A percentile compares a stretch with the other conserved stretches of the same genome.
These are phyloP conservation scores for Nannochloropsis granulata DNA, from an alignment of 108 stramenopile genomes.

Conservation along the genomic window DNA sequence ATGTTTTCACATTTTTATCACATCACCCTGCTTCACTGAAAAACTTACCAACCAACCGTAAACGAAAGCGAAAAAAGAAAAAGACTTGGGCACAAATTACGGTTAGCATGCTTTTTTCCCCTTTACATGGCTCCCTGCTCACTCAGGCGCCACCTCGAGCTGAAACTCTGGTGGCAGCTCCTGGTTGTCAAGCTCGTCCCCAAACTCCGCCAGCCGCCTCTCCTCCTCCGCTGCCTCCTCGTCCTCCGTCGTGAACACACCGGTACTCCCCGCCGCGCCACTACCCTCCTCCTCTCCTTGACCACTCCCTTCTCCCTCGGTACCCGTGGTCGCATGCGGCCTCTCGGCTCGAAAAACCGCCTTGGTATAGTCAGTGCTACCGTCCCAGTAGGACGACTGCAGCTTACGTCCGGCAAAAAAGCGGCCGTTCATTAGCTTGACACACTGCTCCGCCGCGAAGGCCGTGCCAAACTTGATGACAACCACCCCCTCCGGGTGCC, in stretches of 20 bases:
- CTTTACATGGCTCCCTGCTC: not conserved
- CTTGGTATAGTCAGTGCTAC: conserved; percentile 74
- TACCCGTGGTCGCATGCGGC: not conserved
- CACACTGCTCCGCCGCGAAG: conserved; percentile 56
- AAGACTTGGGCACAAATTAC: too few species aligned
- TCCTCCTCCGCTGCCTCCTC: conserved; percentile 52
- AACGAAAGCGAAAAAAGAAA: too few species aligned
- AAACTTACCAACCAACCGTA: too few species aligned
- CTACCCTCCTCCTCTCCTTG: not conserved
- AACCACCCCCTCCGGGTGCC: conserved; percentile 54
- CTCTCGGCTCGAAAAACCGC: conserved; percentile 19
- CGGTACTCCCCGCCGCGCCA: not conserved
- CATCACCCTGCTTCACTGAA: too few species aligned
- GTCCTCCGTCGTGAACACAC: not conserved
- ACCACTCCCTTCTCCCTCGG: not conserved
- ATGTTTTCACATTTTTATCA: too few species aligned
- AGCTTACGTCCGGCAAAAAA: conserved; percentile 44
- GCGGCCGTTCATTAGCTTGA: conserved; percentile 55
- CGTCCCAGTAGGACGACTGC: conserved; percentile 59
- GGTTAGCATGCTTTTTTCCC: not conserved
- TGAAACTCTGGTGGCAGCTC: conserved; percentile 73
- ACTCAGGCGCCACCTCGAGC: not conserved
- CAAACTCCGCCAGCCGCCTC: conserved; percentile 78
- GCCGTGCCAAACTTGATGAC: conserved; percentile 64
- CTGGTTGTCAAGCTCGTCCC: conserved; percentile 82